Base-by-base conservation (phyloP, 441 rosid species). In the Pelargonium fulgidum region DNA sequence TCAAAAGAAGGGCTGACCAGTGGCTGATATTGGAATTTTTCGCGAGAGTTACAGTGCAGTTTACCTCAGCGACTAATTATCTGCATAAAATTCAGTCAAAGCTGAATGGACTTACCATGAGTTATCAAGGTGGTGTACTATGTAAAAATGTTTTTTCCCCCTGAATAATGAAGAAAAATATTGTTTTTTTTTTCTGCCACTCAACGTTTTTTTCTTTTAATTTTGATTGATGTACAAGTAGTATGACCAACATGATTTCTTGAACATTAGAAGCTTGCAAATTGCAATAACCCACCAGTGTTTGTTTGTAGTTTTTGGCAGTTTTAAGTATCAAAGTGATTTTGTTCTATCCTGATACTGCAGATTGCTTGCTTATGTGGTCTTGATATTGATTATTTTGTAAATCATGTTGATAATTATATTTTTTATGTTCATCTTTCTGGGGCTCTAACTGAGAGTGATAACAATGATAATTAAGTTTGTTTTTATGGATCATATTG, bases 51-150 rank as follows among this genome's bases (percentile, higher is more conserved):
- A 8, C n/a, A 59, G 22, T 9, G 62, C 19, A 17, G 33, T 59
- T 59, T 20, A 8, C n/a, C 63, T 22, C 63, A 59, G 24, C 36
- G 3, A 10, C 36, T 22, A 22, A 59, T 59, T 22, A 59, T 13
- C 63, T 11, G 63, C 63, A 20, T 59, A 59, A 59, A 22, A 8
- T 59, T 17, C 33, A 59, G 63, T 20, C 12, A 44, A 44, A 16
- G 63, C 61, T 54, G 63, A 59, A 59, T 20, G 63, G 63, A 10
- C 63, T 22, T 59, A 11, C 63, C 17, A 29, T 20, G 63, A 59
- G 33, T 22, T 22, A 22, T 59, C 6, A 20, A 59, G 63, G 63
- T 59, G 63, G 63, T 59, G 33, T 22, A 22, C n/a, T 59, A 20
- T 59, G 63, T 59, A 59, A 59, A 33, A 33, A 33, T 33, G 39